phyloP scores from a whole-genome alignment of 768 basidiomycete genomes.

The Lactifluus subvellereus region DNA sequence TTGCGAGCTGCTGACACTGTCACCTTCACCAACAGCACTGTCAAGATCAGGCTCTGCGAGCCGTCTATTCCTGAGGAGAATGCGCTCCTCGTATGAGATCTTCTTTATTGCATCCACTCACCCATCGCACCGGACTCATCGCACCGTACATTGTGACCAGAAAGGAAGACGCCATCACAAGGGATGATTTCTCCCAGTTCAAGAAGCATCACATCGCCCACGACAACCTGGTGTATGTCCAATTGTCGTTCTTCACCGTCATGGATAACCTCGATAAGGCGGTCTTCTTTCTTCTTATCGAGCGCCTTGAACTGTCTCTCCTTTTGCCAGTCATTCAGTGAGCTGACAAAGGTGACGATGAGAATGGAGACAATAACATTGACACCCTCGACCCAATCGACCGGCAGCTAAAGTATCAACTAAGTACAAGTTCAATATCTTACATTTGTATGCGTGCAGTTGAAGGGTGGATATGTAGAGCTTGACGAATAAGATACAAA shows the following conservation, averaged over 20 bases:
- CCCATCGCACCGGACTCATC: slow-evolving; percentile 97
- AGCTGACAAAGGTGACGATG: slow-evolving; percentile 84
- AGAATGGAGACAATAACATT: slow-evolving; percentile 70
- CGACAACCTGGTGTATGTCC: slow-evolving; percentile 69
- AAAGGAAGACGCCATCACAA: slow-evolving; percentile 90
- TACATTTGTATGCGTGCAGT: slow-evolving; percentile 31
- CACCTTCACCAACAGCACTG: slow-evolving; percentile 9
- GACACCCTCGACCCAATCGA: slow-evolving; percentile 97
- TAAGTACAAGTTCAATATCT: slow-evolving; percentile 30
- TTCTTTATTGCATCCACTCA: slow-evolving; percentile 94
- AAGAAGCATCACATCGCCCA: slow-evolving; percentile 36
- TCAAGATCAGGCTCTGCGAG: slow-evolving; percentile 10
- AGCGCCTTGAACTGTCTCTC: slow-evolving; percentile 91
- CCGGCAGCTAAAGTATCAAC: slow-evolving; percentile 45
- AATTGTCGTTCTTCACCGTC: slow-evolving; percentile 27
- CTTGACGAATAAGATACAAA: slow-evolving; percentile 25
- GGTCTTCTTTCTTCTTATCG: slow-evolving; percentile 94
- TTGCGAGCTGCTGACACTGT: slow-evolving; percentile 28
- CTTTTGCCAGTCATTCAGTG: slow-evolving; percentile 97
- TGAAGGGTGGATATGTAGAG: slow-evolving; percentile 24
- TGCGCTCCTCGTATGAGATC: slow-evolving; percentile 65
- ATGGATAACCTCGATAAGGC: slow-evolving; percentile 65
- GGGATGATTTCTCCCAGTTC: slow-evolving; percentile 97
- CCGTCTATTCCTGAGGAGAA: slow-evolving; percentile 40
- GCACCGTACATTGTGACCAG: slow-evolving; percentile 89